These are phyloP conservation scores for Nicotiana paniculata DNA, from an alignment of 257 asterid species.

Conservation along the genomic window DNA sequence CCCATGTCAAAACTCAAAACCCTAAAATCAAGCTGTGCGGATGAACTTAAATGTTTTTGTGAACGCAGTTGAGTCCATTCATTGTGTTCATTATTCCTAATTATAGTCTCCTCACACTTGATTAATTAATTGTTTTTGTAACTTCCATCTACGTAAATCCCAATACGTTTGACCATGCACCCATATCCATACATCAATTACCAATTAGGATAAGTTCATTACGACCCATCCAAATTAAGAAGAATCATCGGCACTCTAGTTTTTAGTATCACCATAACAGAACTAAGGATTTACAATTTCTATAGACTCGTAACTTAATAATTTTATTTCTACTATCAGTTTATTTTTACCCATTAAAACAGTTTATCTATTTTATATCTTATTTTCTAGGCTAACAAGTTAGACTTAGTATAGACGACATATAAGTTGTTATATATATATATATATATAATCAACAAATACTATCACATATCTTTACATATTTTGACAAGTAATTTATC, in stretches of 20 bases:
- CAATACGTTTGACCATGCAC: neutral
- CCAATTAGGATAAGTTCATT: neutral
- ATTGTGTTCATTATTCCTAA: neutral
- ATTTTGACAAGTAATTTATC: too few relatives aligned
- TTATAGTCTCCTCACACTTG: neutral
- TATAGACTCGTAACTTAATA: too few relatives aligned
- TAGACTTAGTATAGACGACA: too few relatives aligned
- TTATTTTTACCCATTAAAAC: too few relatives aligned
- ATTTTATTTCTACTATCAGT: too few relatives aligned
- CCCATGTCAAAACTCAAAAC: neutral
- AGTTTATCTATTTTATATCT: too few relatives aligned
- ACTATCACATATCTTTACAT: too few relatives aligned
- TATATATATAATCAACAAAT: too few relatives aligned
- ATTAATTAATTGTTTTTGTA: neutral
- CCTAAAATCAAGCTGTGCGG: neutral
- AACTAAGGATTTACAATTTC: too few relatives aligned
- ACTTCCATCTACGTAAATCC: neutral
- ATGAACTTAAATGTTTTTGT: neutral
- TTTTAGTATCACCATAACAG: too few relatives aligned
- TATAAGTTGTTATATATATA: too few relatives aligned
- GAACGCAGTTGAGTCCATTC: constrained; percentile 1
- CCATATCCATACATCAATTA: neutral
- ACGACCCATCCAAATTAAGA: neutral
- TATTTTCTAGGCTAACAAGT: too few relatives aligned
- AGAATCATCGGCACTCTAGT: neutral